These are phyloP conservation scores for Emmonsiellopsis sp. DNA, from an alignment of 2,329 filamentous ascomycete genomes.

Conservation along the genomic window DNA sequence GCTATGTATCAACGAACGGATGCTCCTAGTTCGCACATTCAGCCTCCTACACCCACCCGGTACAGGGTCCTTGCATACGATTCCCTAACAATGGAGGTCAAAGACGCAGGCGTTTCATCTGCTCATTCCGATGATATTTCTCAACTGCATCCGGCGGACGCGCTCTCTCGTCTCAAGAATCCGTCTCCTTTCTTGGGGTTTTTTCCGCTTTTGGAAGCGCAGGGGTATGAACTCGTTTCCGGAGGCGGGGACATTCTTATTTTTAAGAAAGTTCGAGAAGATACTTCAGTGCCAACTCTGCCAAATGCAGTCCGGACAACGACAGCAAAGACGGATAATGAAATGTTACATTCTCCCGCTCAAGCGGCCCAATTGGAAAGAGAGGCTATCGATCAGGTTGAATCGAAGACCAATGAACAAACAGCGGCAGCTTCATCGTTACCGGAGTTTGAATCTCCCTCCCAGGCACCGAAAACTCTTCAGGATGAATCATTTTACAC, in stretches of 20 bases:
- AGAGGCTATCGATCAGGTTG: slow-evolving; percentile 6
- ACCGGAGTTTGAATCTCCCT: neutral
- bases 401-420: neutral
- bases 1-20: neutral
- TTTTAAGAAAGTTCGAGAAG: slow-evolving; percentile 19
- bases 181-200: slow-evolving; percentile 33
- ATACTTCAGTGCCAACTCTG: too few species aligned
- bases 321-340: neutral
- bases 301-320: too few species aligned
- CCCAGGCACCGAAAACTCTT: slow-evolving; percentile 13
- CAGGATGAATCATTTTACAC: neutral
- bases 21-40: neutral
- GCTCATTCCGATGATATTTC: slow-evolving; percentile 15
- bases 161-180: slow-evolving; percentile 28
- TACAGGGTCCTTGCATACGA: slow-evolving; percentile 32
- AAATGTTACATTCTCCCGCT: slow-evolving; percentile 5
- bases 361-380: slow-evolving; percentile 5
- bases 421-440: neutral
- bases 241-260: slow-evolving; percentile 34
- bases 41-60: neutral
- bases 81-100: slow-evolving; percentile 19
- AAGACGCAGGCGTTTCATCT: slow-evolving; percentile 24
- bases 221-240: slow-evolving; percentile 34
- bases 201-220: slow-evolving; percentile 26
- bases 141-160: slow-evolving; percentile 20